Evolutionary conservation across 139 green algal genomes (phyloP).

Genomic region (Pseudopediastrum boryanum): DNA sequence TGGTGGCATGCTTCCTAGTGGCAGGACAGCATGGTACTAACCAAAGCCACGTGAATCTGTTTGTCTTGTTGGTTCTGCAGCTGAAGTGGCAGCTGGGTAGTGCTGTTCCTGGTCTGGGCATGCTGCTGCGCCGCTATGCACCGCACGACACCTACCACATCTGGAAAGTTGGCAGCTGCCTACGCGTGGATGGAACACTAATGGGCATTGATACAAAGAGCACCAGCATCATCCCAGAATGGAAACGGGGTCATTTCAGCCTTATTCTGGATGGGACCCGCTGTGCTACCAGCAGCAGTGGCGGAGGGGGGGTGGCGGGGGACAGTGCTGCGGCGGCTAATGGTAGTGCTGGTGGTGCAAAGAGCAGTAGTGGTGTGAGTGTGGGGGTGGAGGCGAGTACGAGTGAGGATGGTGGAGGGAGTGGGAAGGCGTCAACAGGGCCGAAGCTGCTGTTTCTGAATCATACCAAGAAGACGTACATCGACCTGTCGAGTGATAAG

Average conservation of each 20-base stretch:
- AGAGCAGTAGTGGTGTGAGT: background rate
- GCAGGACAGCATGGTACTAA: too few species aligned
- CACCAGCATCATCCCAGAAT: conserved; percentile 63
- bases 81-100: conserved; percentile 79
- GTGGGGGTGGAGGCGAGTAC: background rate
- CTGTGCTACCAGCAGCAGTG: conserved; percentile 21
- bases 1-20: background rate
- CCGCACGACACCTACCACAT: conserved; percentile 85
- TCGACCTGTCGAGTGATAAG: conserved; percentile 64
- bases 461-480: conserved; percentile 57
- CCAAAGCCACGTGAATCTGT: too few species aligned
- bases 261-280: conserved; percentile 72
- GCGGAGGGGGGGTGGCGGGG: conserved; percentile 15
- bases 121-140: conserved; percentile 73
- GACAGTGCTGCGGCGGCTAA: background rate
- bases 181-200: conserved; percentile 44
- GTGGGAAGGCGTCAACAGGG: background rate
- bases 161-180: conserved; percentile 46
- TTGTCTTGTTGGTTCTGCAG: conserved; percentile 33
- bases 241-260: conserved; percentile 80
- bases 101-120: conserved; percentile 64
- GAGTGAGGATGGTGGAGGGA: background rate
- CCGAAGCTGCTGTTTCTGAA: conserved; percentile 61
- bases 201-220: conserved; percentile 71
- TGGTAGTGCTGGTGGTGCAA: background rate